Percentiles rank a stretch among this genome's conserved stretches.
These are phyloP conservation scores for Nemania serpens DNA, from an alignment of 2,329 filamentous ascomycete species.

Conservation along the genomic window DNA sequence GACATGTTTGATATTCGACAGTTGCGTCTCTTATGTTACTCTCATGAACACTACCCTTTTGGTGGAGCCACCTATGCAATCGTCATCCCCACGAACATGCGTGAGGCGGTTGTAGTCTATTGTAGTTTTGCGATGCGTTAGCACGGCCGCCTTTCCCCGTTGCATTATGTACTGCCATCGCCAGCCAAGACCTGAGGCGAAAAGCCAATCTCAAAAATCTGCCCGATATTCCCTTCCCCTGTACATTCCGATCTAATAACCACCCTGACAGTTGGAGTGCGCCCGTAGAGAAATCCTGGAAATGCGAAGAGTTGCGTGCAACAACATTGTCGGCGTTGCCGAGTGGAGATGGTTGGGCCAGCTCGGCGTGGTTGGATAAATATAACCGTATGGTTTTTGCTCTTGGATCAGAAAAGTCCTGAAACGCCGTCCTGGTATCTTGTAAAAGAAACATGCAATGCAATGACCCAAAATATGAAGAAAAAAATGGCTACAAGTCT, in stretches of 20 bases:
- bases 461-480: slow-evolving; percentile 42
- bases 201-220: slow-evolving; percentile 28
- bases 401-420: slow-evolving; percentile 28
- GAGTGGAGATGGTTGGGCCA: not conserved
- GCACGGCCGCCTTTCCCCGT: slow-evolving; percentile 7
- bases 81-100: slow-evolving; percentile 22
- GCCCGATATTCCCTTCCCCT: slow-evolving; percentile 30
- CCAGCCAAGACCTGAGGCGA: slow-evolving; percentile 22
- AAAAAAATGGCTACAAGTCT: slow-evolving; percentile 35
- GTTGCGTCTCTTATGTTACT: not conserved
- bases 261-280: slow-evolving; percentile 5
- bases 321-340: slow-evolving; percentile 5
- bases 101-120: slow-evolving; percentile 24
- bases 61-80: slow-evolving; percentile 12
- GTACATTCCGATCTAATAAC: slow-evolving; percentile 33
- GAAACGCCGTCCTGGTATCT: slow-evolving; percentile 54
- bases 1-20: not conserved
- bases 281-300: slow-evolving; percentile 18
- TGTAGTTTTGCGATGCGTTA: slow-evolving; percentile 20
- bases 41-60: not conserved
- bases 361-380: slow-evolving; percentile 30
- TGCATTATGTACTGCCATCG: slow-evolving; percentile 27
- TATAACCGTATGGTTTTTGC: slow-evolving; percentile 28
- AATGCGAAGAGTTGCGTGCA: slow-evolving; percentile 27
- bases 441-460: slow-evolving; percentile 44